These are phyloP conservation scores for Fusarium metavorans DNA, from an alignment of 2,329 filamentous ascomycete species.

Conservation along the genomic window DNA sequence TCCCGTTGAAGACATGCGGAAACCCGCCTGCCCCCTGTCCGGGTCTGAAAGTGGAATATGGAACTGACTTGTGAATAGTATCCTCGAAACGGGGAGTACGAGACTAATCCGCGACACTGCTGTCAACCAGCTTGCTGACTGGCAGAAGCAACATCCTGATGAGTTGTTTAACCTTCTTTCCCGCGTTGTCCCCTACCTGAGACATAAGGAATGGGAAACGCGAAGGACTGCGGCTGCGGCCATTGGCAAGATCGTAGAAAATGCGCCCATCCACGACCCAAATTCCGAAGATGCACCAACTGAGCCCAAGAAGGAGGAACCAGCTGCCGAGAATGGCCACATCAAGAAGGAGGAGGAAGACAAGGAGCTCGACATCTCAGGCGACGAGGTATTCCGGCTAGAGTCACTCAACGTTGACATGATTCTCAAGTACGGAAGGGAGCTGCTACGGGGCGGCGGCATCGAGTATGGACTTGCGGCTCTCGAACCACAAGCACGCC, in stretches of 20 bases:
- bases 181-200: slow-evolving; percentile 92
- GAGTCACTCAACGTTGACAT: slow-evolving; percentile 81
- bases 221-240: slow-evolving; percentile 93
- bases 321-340: slow-evolving; percentile 50
- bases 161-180: slow-evolving; percentile 96
- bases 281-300: slow-evolving; percentile 76
- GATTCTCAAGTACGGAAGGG: slow-evolving; percentile 85
- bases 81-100: slow-evolving; percentile 97
- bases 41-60: not conserved
- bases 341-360: slow-evolving; percentile 74
- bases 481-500: slow-evolving; percentile 82
- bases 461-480: slow-evolving; percentile 87
- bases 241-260: slow-evolving; percentile 91
- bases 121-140: slow-evolving; percentile 95
- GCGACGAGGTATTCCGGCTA: slow-evolving; percentile 76
- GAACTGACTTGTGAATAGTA: slow-evolving; percentile 61
- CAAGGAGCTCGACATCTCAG: slow-evolving; percentile 54
- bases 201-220: slow-evolving; percentile 97
- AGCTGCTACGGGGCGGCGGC: slow-evolving; percentile 85
- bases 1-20: not conserved
- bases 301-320: slow-evolving; percentile 55
- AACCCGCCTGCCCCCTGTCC: not conserved
- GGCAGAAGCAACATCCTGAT: slow-evolving; percentile 97
- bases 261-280: slow-evolving; percentile 89
- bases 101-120: slow-evolving; percentile 96